These are phyloP conservation scores for Saccharomyces hybrid DNA, from an alignment of 1,139 yeast genomes.

Conservation along the genomic window DNA sequence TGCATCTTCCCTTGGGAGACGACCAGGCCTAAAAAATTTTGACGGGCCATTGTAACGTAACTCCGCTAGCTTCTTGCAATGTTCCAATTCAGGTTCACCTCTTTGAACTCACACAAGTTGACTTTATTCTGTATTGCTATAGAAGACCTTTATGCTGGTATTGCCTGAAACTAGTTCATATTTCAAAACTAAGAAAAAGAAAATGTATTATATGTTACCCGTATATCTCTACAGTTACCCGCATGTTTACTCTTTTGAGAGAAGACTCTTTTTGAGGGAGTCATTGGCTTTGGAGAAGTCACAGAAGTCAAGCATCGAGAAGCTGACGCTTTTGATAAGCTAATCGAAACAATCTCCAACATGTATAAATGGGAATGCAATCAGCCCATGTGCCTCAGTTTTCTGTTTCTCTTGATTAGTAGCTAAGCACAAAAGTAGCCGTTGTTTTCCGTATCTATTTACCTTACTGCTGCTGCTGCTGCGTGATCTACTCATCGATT, in stretches of 20 bases:
- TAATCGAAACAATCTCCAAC: slow-evolving; percentile 4
- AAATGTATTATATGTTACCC: no score
- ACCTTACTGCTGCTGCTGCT: neutral
- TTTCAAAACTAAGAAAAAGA: no score
- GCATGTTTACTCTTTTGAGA: neutral
- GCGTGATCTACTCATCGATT: neutral
- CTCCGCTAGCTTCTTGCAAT: neutral
- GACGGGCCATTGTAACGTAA: slow-evolving; percentile 59
- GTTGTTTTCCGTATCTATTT: neutral
- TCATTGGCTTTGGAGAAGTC: neutral
- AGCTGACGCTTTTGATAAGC: neutral
- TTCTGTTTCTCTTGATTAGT: neutral
- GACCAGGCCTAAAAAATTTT: slow-evolving; percentile 85
- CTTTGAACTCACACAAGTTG: neutral
- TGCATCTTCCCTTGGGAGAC: slow-evolving; percentile 93
- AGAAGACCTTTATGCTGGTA: neutral
- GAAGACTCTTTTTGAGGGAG: neutral
- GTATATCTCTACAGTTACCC: neutral
- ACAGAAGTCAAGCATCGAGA: neutral
- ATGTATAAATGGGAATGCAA: neutral
- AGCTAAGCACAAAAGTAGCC: neutral
- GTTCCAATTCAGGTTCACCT: neutral
- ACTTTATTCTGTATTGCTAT: neutral
- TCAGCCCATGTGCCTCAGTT: neutral
- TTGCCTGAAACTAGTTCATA: neutral